Percentiles rank a stretch among this genome's conserved stretches.
These are phyloP conservation scores for Mallotus nudiflorus DNA, from an alignment of 345 rosid species.

Conservation along the genomic window DNA sequence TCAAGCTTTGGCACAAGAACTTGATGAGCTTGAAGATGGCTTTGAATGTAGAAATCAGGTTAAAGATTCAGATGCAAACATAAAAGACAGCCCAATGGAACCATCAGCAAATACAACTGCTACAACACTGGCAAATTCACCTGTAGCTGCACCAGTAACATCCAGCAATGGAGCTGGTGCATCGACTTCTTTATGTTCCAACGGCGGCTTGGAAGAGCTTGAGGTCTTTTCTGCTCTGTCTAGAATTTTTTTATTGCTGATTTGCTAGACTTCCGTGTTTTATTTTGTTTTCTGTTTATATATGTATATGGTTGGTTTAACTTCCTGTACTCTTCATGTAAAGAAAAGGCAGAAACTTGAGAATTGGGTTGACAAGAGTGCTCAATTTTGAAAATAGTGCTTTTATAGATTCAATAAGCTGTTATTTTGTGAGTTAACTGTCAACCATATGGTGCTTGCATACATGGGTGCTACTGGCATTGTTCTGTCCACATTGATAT, in stretches of 20 bases:
- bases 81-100: conserved; percentile 24
- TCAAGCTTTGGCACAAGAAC: conserved; percentile 59
- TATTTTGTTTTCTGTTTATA: background rate
- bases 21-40: conserved; percentile 78
- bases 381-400: no score
- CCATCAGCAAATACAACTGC: conserved; percentile 25
- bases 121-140: background rate
- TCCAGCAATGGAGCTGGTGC: conserved; percentile 38
- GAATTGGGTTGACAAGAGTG: background rate
- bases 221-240: conserved; percentile 56
- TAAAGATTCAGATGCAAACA: conserved; percentile 22
- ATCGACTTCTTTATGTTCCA: conserved; percentile 33
- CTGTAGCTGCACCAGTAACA: conserved; percentile 22
- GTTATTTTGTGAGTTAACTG: background rate
- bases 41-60: conserved; percentile 44
- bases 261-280: background rate
- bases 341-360: no score
- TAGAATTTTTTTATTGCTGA: background rate
- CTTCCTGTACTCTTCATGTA: no score
- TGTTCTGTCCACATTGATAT: no score
- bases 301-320: background rate
- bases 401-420: no score
- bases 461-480: background rate
- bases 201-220: conserved; percentile 67
- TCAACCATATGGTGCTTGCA: background rate